These are phyloP conservation scores for Pestalotiopsis fici DNA, from an alignment of 2,329 filamentous ascomycete species.

Conservation along the genomic window DNA sequence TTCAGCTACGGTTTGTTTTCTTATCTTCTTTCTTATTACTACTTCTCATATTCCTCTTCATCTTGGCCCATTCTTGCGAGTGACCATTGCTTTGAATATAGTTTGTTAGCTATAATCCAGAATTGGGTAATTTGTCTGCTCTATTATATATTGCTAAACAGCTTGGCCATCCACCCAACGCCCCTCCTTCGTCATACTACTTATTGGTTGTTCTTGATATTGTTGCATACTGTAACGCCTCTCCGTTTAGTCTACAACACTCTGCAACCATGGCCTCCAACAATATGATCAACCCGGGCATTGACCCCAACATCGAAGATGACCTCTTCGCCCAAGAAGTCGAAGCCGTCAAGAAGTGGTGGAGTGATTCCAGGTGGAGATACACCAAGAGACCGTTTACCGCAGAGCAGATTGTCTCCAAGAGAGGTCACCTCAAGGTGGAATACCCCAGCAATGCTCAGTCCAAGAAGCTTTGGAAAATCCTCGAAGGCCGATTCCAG, in stretches of 20 bases:
- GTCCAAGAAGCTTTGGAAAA: slow-evolving; percentile 93
- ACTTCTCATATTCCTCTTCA: not conserved
- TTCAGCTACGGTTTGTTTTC: not conserved
- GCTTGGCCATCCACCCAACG: not conserved
- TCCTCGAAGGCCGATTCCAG: slow-evolving; percentile 83
- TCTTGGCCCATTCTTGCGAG: not conserved
- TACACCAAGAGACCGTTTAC: slow-evolving; percentile 92
- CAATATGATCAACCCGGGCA: slow-evolving; percentile 61
- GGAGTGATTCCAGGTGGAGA: slow-evolving; percentile 88
- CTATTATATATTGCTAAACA: not conserved
- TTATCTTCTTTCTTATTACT: not conserved
- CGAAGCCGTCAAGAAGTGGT: slow-evolving; percentile 89
- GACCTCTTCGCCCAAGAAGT: slow-evolving; percentile 80
- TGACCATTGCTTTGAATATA: not conserved
- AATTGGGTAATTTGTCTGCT: not conserved
- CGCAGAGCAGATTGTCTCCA: slow-evolving; percentile 94
- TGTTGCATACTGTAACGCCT: not conserved
- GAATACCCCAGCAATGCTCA: slow-evolving; percentile 88
- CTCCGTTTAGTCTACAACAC: not conserved
- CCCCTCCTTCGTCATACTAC: not conserved
- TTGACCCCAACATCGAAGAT: slow-evolving; percentile 60
- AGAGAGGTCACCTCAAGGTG: slow-evolving; percentile 88
- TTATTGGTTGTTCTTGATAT: not conserved
- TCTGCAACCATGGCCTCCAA: slow-evolving; percentile 54
- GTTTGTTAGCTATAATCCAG: not conserved